Percentiles rank a stretch among this genome's conserved stretches.
Evolutionary conservation across 306 rosid species (phyloP).

Genomic region (Quercus agrifolia): DNA sequence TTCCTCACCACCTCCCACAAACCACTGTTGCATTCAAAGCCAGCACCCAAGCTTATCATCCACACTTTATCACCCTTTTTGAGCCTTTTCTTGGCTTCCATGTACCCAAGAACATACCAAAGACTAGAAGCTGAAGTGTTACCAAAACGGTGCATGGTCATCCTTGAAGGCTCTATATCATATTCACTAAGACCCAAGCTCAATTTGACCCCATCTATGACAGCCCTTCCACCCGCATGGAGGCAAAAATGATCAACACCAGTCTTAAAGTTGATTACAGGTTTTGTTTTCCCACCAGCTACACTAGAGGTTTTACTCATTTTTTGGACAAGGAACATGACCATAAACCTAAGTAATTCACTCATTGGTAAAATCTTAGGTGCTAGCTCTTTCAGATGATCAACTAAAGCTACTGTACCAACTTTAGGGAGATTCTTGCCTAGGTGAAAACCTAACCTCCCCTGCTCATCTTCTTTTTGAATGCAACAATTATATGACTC

Average conservation of each 20-base stretch:
- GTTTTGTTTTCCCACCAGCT: conserved; percentile 11
- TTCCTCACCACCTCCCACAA: conserved; percentile 78
- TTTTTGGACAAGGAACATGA: conserved; percentile 29
- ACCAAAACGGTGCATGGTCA: conserved; percentile 88
- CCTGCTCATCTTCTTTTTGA: conserved; percentile 72
- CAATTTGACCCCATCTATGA: conserved; percentile 73
- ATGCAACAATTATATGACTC: conserved; percentile 66
- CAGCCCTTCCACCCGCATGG: conserved; percentile 90
- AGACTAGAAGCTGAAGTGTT: conserved; percentile 82
- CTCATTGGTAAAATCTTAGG: conserved; percentile 68
- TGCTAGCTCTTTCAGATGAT: conserved; percentile 54
- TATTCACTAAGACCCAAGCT: conserved; percentile 51
- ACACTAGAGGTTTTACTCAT: conserved; percentile 1
- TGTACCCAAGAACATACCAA: conserved; percentile 86
- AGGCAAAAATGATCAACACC: conserved; percentile 84
- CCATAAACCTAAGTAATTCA: conserved; percentile 52
- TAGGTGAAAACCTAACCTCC: conserved; percentile 56
- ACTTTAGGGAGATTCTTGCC: conserved; percentile 73
- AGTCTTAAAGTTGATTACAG: conserved; percentile 49
- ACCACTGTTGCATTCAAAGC: conserved; percentile 91
- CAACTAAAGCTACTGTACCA: conserved; percentile 78
- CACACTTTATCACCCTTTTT: conserved; percentile 54
- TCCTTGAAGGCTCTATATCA: conserved; percentile 84
- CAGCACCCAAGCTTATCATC: conserved; percentile 96
- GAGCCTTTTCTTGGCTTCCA: conserved; percentile 87